Evolutionary conservation across 148 eudicot genomes (phyloP).

Genomic region (Chenopodium quinoa): DNA sequence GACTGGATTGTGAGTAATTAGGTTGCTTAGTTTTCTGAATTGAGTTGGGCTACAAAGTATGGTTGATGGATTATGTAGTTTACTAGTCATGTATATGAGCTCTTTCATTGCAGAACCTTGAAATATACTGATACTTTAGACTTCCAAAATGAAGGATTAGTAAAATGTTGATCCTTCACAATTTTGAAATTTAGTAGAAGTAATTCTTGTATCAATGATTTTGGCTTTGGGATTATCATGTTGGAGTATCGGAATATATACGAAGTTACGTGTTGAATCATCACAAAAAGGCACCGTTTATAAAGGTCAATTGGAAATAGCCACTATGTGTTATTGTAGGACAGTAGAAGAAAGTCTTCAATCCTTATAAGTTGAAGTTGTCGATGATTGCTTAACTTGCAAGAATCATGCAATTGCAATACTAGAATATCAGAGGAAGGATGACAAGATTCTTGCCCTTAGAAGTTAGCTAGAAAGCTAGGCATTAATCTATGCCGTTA

Average conservation of each 20-base stretch:
- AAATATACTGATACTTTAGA: not conserved
- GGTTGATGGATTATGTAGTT: conserved; percentile 6
- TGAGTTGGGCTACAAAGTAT: not conserved
- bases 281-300: too few species aligned
- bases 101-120: not conserved
- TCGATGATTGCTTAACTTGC: not conserved
- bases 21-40: not conserved
- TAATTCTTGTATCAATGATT: not conserved
- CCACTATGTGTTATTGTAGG: too few species aligned
- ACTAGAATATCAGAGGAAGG: too few species aligned
- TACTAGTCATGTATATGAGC: conserved; percentile 2
- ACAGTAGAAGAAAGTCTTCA: too few species aligned
- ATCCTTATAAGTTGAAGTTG: too few species aligned
- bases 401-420: not conserved
- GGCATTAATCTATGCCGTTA: too few species aligned
- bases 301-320: too few species aligned
- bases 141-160: conserved; percentile 9
- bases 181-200: not conserved
- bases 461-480: too few species aligned
- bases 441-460: too few species aligned
- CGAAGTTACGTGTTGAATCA: too few species aligned
- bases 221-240: not conserved
- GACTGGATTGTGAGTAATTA: not conserved
- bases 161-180: not conserved
- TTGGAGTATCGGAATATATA: too few species aligned